Percentiles rank a stretch among this genome's conserved stretches.
Conservation (phyloP, 306 rosid species). For the Astragalus membranaceus region DNA sequence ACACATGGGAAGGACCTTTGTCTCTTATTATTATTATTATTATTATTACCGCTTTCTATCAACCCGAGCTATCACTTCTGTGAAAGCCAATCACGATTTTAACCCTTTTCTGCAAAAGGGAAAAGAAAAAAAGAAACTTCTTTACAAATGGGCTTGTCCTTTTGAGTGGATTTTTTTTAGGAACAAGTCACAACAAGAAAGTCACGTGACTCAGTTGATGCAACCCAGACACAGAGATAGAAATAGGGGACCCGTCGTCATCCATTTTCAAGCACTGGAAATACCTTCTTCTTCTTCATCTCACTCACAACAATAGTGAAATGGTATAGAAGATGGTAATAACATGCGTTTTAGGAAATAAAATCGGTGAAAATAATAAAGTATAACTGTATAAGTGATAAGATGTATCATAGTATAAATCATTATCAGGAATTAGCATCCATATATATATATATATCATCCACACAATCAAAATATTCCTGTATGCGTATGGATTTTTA, state of each 20-base stretch:
- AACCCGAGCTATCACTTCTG: slow-evolving; percentile 24
- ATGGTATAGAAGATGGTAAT: background rate
- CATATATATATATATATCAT: background rate
- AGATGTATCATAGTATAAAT: slow-evolving; percentile 27
- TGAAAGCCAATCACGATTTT: slow-evolving; percentile 9
- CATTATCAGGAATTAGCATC: slow-evolving; percentile 28
- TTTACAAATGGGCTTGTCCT: slow-evolving; percentile 13
- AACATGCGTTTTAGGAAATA: background rate
- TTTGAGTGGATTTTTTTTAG: slow-evolving; percentile 18
- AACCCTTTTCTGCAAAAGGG: slow-evolving; percentile 15
- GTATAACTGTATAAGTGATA: slow-evolving; percentile 11
- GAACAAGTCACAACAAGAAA: slow-evolving; percentile 25
- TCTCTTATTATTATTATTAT: background rate
- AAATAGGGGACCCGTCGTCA: background rate
- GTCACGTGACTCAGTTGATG: slow-evolving; percentile 41
- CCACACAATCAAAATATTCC: background rate
- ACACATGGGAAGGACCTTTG: slow-evolving; percentile 15
- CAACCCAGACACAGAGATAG: background rate
- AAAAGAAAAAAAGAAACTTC: slow-evolving; percentile 10
- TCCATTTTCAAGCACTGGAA: background rate
- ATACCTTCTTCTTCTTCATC: background rate
- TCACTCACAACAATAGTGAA: background rate
- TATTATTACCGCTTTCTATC: slow-evolving; percentile 8
- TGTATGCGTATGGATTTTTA: background rate
- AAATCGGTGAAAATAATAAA: background rate